These are phyloP conservation scores for Psilocybe azurescens DNA, from an alignment of 768 basidiomycete genomes.

Conservation along the genomic window DNA sequence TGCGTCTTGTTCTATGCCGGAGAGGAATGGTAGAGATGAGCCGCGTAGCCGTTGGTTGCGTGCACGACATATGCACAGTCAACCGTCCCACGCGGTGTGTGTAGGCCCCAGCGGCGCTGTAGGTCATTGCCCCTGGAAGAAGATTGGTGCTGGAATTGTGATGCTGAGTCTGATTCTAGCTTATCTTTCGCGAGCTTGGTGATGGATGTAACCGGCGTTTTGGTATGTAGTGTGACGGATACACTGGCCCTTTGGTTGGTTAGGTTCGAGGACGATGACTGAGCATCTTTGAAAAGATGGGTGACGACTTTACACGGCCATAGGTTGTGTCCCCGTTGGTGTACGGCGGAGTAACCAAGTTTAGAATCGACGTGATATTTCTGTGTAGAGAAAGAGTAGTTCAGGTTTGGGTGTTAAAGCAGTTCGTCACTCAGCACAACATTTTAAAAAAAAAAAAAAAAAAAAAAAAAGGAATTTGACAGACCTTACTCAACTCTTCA, in stretches of 20 bases:
- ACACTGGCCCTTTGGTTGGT: constrained; percentile 23
- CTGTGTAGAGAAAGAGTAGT: not conserved
- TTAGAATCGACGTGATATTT: constrained; percentile 42
- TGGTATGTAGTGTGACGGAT: constrained; percentile 67
- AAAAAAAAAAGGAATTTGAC: not conserved
- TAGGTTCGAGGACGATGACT: constrained; percentile 12
- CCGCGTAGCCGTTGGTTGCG: constrained; percentile 86
- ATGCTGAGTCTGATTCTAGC: not conserved
- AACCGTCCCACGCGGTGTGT: constrained; percentile 72
- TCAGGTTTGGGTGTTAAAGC: not conserved
- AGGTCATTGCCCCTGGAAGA: not conserved
- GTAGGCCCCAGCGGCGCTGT: constrained; percentile 53
- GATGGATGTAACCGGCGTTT: constrained; percentile 68
- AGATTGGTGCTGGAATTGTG: too few relatives aligned
- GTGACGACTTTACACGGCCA: constrained; percentile 88
- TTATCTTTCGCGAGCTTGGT: constrained; percentile 5
- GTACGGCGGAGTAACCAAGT: constrained; percentile 55
- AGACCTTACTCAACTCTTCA: not conserved
- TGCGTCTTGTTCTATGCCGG: constrained; percentile 33
- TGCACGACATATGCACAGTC: constrained; percentile 73
- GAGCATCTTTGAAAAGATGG: constrained; percentile 55
- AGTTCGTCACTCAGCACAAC: not conserved
- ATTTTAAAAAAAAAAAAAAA: not conserved
- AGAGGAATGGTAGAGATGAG: constrained; percentile 76
- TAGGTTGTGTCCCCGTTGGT: constrained; percentile 63